phyloP scores from a whole-genome alignment of 768 basidiomycete genomes.

The Boletus reticuloceps region DNA sequence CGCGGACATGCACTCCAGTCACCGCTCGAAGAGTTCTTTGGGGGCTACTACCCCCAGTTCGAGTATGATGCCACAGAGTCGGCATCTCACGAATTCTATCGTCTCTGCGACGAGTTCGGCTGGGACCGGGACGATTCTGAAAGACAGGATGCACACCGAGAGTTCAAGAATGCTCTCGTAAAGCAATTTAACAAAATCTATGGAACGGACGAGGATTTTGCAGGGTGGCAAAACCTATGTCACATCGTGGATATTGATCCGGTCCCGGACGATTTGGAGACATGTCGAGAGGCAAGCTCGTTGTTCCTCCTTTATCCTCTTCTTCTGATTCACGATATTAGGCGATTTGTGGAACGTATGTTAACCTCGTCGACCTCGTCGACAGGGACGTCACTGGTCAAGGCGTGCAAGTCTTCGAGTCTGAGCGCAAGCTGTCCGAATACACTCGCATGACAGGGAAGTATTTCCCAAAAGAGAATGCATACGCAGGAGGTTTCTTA shows the following conservation, averaged over 20 bases:
- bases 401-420: background rate
- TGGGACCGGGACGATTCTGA: background rate
- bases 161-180: conserved; percentile 14
- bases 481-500: conserved; percentile 15
- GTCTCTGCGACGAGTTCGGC: conserved; percentile 8
- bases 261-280: background rate
- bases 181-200: conserved; percentile 15
- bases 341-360: background rate
- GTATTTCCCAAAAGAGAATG: conserved; percentile 12
- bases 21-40: conserved; percentile 4
- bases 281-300: conserved; percentile 12
- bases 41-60: background rate
- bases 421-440: conserved; percentile 8
- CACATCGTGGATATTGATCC: conserved; percentile 1
- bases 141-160: background rate
- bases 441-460: conserved; percentile 10
- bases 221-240: conserved; percentile 11
- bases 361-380: conserved; percentile 23
- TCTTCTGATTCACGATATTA: background rate
- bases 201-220: conserved; percentile 6
- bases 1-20: background rate
- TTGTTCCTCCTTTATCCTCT: no score
- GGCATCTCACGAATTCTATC: conserved; percentile 15
- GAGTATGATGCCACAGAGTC: conserved; percentile 7
- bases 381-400: conserved; percentile 5